Conservation (phyloP, 2,329 filamentous ascomycete genomes). For the Diaporthe destruens region DNA sequence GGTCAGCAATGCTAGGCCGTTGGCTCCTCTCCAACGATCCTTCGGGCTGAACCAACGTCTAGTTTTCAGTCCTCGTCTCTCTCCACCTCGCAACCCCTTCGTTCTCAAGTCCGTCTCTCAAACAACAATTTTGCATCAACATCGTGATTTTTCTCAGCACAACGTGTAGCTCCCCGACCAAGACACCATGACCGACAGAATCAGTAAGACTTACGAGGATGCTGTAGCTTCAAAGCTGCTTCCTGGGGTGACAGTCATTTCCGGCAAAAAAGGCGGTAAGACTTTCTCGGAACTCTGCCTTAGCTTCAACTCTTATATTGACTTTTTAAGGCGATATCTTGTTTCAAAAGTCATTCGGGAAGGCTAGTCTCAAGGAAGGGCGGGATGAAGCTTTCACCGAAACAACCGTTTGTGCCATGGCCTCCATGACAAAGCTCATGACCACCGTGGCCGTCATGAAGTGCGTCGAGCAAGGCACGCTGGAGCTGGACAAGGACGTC, state of each 20-base stretch:
- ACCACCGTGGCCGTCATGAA: conserved; percentile 55
- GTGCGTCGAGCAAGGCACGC: conserved; percentile 52
- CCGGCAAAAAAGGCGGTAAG: conserved; percentile 44
- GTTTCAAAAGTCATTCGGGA: conserved; percentile 46
- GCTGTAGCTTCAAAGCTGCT: conserved; percentile 44
- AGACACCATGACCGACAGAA: conserved; percentile 9
- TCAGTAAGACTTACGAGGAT: conserved; percentile 43
- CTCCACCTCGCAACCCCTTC: neutral
- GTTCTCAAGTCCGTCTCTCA: neutral
- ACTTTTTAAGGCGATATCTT: conserved; percentile 42
- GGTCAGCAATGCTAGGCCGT: neutral
- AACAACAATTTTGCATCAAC: no score
- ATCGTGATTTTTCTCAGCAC: neutral
- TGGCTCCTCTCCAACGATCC: neutral
- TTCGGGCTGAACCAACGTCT: neutral
- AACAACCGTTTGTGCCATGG: conserved; percentile 44
- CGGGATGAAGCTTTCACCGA: conserved; percentile 44
- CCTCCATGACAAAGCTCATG: conserved; percentile 58
- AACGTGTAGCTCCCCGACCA: neutral
- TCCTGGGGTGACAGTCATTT: conserved; percentile 43
- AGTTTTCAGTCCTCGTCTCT: neutral
- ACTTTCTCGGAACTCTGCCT: accelerated
- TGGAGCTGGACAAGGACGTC: conserved; percentile 55
- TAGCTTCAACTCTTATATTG: neutral
- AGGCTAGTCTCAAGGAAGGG: conserved; percentile 44